Evolutionary conservation across 2,329 filamentous ascomycete genomes (phyloP).

Genomic region (Verticillium klebahnii): DNA sequence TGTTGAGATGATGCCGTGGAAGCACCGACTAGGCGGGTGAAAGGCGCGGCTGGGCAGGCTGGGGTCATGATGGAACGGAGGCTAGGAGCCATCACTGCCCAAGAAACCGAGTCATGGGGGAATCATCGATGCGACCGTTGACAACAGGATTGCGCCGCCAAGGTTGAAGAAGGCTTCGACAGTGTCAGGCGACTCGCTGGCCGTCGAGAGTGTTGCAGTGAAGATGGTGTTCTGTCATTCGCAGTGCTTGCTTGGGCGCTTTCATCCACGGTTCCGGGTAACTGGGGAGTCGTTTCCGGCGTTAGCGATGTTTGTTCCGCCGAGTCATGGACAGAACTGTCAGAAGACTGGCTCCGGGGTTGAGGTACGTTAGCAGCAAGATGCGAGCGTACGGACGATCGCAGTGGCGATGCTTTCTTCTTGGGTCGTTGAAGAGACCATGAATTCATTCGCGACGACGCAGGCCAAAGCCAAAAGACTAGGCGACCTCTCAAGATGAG

Average conservation of each 20-base stretch:
- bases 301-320: not conserved
- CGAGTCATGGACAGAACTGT: not conserved
- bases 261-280: not conserved
- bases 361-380: not conserved
- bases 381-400: too few species aligned
- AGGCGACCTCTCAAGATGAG: too few species aligned
- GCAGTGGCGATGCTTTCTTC: too few species aligned
- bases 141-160: not conserved
- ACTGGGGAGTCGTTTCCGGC: not conserved
- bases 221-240: not conserved
- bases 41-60: not conserved
- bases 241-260: not conserved
- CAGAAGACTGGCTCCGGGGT: not conserved
- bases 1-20: not conserved
- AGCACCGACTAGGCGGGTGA: not conserved
- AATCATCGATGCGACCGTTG: not conserved
- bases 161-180: not conserved
- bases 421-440: too few species aligned
- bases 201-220: not conserved
- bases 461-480: too few species aligned
- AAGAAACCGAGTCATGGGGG: not conserved
- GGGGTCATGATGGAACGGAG: not conserved
- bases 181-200: not conserved
- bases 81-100: not conserved
- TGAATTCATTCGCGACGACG: too few species aligned